Conservation (phyloP, 345 rosid species). For the Salix purpurea region DNA sequence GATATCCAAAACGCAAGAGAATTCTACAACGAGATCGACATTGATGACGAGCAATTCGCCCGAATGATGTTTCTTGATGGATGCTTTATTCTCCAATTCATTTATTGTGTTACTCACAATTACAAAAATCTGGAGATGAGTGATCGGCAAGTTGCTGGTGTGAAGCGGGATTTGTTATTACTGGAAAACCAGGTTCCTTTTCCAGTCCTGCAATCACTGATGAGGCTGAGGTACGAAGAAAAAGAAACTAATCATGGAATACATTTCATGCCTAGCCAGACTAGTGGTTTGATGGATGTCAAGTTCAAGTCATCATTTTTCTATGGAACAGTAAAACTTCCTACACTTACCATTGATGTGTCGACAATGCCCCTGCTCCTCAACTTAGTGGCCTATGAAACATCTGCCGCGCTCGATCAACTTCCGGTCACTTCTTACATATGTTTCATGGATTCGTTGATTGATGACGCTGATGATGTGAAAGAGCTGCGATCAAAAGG, state of each 20-base stretch:
- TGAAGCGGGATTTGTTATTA: conserved; percentile 19
- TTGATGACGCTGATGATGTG: conserved; percentile 16
- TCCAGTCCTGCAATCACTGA: conserved; percentile 7
- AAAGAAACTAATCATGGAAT: neutral
- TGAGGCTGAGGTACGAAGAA: neutral
- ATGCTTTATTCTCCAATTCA: neutral
- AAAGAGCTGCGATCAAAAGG: conserved; percentile 4
- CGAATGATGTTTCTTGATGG: neutral
- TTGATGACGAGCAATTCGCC: neutral
- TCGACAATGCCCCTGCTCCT: conserved; percentile 10
- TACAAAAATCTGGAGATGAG: neutral
- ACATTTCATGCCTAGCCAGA: neutral
- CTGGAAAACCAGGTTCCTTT: conserved; percentile 31
- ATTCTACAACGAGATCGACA: neutral
- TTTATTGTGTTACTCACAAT: neutral
- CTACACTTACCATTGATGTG: conserved; percentile 11
- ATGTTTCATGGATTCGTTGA: conserved; percentile 16
- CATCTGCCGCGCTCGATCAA: neutral
- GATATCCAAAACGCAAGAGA: neutral
- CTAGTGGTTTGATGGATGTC: neutral
- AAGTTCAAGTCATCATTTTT: neutral
- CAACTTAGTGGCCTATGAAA: conserved; percentile 13
- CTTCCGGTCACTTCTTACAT: conserved; percentile 13
- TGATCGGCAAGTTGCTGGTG: neutral
- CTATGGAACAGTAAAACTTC: neutral